Base-by-base conservation (phyloP, 345 rosid species). In the Cardamine resedifolia region DNA sequence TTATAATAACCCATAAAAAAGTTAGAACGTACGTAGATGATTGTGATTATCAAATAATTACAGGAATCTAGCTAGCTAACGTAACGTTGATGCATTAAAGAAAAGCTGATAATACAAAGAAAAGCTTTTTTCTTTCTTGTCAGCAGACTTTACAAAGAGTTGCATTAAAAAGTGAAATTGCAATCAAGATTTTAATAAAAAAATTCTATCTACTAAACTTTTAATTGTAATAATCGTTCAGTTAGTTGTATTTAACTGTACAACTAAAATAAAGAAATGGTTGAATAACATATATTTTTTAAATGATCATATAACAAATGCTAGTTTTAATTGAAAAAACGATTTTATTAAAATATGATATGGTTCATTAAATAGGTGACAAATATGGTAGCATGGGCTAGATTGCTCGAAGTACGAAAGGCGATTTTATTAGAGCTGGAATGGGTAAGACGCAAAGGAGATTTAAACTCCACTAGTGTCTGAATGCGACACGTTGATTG, bases 361-460 rank as follows among this genome's bases (percentile, higher is more conserved):
- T 0, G 30, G 30, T 14, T 19, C 68, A 47, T 30, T 21, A 34
- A 41, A 49, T 16, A 31, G 15, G 24, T 65, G 47, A 48, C 41
- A 47, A 31, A 64, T 26, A 49, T 49, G 33, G 57, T 64, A 20
- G 68, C 15, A 47, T 23, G 34, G 36, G 43, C 19, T 19, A 20
- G 11, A 64, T 30, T 64, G 23, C 16, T 36, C 15, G 15, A 36
- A 39, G 16, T 39, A 39, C 16, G 67, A 27, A 47, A 19, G 39
- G 18, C 24, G 26, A 27, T 27, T 27, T 47, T 47, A 49, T 21
- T 20, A 36, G 68, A 63, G 23, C 43, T 64, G 43, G 68, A 64
- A 47, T 45, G 56, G 68, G 28, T 39, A 45, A 63, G 19, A 63
- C 16, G 26, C n/a, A 6, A 26, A 6, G 27, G 15, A 45, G 18